Evolutionary conservation across 2,329 filamentous ascomycete species (phyloP), one percentile per base, ranked within the genome.

Genomic region (Aureobasidium sp.): DNA sequence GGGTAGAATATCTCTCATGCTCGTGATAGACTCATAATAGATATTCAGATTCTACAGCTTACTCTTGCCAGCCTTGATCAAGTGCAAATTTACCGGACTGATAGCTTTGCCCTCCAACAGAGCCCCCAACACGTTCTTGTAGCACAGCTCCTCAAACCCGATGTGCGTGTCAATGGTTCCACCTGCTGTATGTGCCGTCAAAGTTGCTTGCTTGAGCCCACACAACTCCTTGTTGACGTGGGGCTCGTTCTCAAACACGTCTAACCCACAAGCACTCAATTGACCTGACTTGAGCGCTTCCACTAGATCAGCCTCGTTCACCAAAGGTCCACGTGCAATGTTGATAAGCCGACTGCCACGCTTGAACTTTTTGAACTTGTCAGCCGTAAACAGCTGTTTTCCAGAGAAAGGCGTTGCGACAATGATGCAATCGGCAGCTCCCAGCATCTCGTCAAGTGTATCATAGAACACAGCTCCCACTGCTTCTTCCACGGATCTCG

Each of bases 221-320:
- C 73, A 74, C 27, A 78, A 64, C 62, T 77, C 73, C 34, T 75
- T 69, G 67, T 82, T 77, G 1, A 86, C 77, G 42, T 72, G 63
- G 4, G 86, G 86, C 71, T 89, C 87, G 65, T 80, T 51, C 39
- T 44, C 47, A 34, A 42, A 83, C 15, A 89, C 87, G 68, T 89
- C 87, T 44, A 89, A 73, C 0, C 84, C 87, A 0, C 82, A 83
- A 0, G 80, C 75, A 1, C 74, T 72, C 0, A 89, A 64, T 0
- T 71, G 68, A 0, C 81, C 82, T 3, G 71, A 68, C 60, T 85
- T 81, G 15, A 89, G 72, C 4, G 86, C 85, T 25, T 79, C 77
- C 0, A 81, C 81, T 7, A 90, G 73, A 14, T 85, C 86, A 4
- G 82, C 80, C 66, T 88, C 86, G 64, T 89, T 84, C 3, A 89